Evolutionary conservation across 371 early-diverging fungal genomes (phyloP).

Genomic region (Apophysomyces ossiformis): DNA sequence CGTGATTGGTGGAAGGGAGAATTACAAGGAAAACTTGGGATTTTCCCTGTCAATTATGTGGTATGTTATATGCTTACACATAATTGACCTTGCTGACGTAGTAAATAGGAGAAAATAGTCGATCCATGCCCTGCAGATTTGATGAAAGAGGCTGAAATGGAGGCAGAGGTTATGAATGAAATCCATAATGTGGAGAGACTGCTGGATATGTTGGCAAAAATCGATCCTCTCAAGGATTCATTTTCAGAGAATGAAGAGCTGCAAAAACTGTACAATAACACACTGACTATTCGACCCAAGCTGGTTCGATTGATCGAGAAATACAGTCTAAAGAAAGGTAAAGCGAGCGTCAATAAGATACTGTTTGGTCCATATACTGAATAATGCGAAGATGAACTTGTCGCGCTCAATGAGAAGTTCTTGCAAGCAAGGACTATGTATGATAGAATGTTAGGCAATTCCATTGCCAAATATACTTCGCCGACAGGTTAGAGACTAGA

Average conservation of each 20-base stretch:
- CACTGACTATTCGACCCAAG: conserved; percentile 78
- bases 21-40: conserved; percentile 72
- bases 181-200: conserved; percentile 80
- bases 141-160: conserved; percentile 65
- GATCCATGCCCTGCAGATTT: conserved; percentile 66
- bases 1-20: conserved; percentile 95
- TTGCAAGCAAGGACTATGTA: conserved; percentile 58
- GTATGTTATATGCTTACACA: conserved; percentile 35
- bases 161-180: conserved; percentile 75
- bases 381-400: conserved; percentile 45
- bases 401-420: conserved; percentile 59
- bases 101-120: conserved; percentile 52
- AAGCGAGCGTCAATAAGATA: background rate
- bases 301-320: conserved; percentile 80
- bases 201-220: conserved; percentile 69
- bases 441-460: conserved; percentile 52
- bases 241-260: conserved; percentile 88
- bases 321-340: conserved; percentile 80
- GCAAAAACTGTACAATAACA: conserved; percentile 74
- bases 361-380: background rate
- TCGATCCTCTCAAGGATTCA: conserved; percentile 83
- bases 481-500: conserved; percentile 17
- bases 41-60: conserved; percentile 91
- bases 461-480: conserved; percentile 50
- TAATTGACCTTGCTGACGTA: background rate